phyloP scores from a whole-genome alignment of 2,329 filamentous ascomycete genomes.

The Leptographium wingfieldii region DNA sequence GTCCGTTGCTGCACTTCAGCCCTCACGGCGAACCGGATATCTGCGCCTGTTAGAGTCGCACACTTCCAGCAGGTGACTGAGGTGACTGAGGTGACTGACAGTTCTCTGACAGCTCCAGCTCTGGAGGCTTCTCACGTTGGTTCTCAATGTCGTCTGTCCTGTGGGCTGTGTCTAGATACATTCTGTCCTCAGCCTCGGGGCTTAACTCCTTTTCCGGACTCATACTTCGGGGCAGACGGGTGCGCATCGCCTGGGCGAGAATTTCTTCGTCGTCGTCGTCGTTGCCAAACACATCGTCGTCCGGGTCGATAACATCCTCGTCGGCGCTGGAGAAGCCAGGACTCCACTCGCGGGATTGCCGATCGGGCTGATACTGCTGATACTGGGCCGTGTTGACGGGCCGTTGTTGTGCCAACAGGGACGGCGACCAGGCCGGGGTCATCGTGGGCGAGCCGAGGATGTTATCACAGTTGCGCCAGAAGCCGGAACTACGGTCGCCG shows the following conservation, averaged over 20 bases:
- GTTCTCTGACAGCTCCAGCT: conserved; percentile 28
- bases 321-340: conserved; percentile 23
- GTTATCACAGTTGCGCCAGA: conserved; percentile 47
- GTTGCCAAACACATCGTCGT: conserved; percentile 13
- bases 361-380: background rate
- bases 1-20: conserved; percentile 81
- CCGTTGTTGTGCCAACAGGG: background rate
- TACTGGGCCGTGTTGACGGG: background rate
- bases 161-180: background rate
- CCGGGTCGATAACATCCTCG: conserved; percentile 18
- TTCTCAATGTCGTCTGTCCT: conserved; percentile 5
- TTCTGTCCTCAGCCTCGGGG: conserved; percentile 30
- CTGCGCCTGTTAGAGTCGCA: conserved; percentile 29
- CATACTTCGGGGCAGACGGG: conserved; percentile 41
- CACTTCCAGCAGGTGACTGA: background rate
- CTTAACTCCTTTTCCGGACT: conserved; percentile 42
- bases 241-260: conserved; percentile 39
- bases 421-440: background rate
- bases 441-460: conserved; percentile 27
- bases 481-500: conserved; percentile 44
- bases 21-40: conserved; percentile 76
- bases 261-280: conserved; percentile 22
- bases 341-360: conserved; percentile 18
- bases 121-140: conserved; percentile 12
- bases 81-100: conserved; percentile 27